Conservation (phyloP, 2,329 filamentous ascomycete genomes). For the Colletotrichum sp. region DNA sequence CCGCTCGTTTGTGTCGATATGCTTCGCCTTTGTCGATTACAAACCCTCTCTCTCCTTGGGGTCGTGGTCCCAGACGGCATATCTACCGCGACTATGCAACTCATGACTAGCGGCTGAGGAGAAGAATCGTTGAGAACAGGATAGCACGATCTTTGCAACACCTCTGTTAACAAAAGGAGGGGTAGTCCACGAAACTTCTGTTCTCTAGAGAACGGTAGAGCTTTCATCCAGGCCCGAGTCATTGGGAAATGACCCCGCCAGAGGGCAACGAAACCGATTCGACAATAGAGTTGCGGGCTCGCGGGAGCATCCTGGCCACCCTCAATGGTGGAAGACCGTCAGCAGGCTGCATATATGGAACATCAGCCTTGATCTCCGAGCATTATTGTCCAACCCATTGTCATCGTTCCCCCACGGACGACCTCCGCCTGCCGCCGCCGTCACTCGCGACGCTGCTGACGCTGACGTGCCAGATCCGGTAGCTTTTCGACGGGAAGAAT, state of each 20-base stretch:
- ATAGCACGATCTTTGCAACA: not conserved
- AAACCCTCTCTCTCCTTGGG: not conserved
- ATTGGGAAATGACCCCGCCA: not conserved
- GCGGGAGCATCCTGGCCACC: not conserved
- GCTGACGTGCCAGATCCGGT: not conserved
- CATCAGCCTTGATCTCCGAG: not conserved
- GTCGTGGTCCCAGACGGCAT: not conserved
- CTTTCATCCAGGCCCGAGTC: not conserved
- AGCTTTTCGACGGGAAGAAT: not conserved
- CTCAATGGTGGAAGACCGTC: not conserved
- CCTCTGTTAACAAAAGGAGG: not conserved
- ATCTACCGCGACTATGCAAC: not conserved
- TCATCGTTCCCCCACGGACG: not conserved
- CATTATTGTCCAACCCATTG: not conserved
- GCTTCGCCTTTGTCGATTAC: not conserved
- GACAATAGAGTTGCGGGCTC: not conserved
- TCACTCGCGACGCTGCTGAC: not conserved
- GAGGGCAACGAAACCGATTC: not conserved
- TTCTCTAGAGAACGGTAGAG: not conserved
- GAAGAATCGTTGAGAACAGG: not conserved
- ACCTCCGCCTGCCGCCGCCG: not conserved
- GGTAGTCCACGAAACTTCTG: not conserved
- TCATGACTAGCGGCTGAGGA: not conserved
- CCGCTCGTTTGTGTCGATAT: not conserved
- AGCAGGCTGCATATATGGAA: slow-evolving; percentile 12